Evolutionary conservation across 2,329 filamentous ascomycete species (phyloP), one percentile per base, ranked within the genome.

Genomic region (Cryphonectria nitschkei): DNA sequence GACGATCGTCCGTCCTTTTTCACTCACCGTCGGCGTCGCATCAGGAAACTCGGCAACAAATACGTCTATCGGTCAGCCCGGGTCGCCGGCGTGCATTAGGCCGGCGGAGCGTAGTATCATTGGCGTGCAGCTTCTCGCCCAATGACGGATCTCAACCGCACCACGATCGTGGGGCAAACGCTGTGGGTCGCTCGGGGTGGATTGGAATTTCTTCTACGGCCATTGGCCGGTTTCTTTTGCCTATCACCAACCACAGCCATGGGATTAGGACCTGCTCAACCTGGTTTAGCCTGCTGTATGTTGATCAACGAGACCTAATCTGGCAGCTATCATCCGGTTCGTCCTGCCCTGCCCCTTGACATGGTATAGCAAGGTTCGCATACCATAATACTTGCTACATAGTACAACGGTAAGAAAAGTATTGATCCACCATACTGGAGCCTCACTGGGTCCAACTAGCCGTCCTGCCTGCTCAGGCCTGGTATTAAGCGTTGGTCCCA

Each of bases 41-140:
- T 46, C 37, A 60, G 56, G 54, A 43, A 52, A 68, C 29, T 61
- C 56, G 56, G 66, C 65, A 68, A 61, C 6, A 19, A 34, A 7
- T 13, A 32, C 16, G 61, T 43, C 41, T 50, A 50, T 46, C 39
- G 65, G 65, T 22, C 54, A 41, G 34, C 26, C 37, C 65, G 39
- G 37, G 52, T n/a, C 43, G 34, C 34, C 29, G 29, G 41, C 66
- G 32, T 68, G 66, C 66, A 68, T 54, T 68, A 68, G 66, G 29
- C n/a, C 32, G 56, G 43, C 19, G 41, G 52, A 65, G 46, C 46
- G 63, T 37, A 54, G 63, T 9, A 58, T 29, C 34, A 22, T 32
- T 65, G 65, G 34, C 22, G 65, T 39, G 9, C 26, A 41, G 39
- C 26, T 26, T 46, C n/a, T 26, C 29, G 41, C 26, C 67, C 68